Conservation (phyloP, 768 basidiomycete species). For the Arthromyces matolae region DNA sequence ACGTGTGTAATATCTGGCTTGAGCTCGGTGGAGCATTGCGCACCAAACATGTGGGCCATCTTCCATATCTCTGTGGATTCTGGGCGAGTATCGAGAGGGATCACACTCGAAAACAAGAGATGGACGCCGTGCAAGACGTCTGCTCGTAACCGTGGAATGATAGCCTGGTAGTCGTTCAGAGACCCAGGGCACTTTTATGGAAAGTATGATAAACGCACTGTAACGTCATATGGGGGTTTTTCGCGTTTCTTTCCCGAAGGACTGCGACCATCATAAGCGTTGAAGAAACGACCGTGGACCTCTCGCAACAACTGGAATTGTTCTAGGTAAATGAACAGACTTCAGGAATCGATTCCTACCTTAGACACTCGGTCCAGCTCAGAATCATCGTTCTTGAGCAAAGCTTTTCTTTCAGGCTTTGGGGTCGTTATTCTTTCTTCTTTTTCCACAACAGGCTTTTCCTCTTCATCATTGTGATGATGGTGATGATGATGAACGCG, state of each 20-base stretch:
- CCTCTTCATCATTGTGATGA: constrained; percentile 15
- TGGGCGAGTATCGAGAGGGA: constrained; percentile 81
- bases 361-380: constrained; percentile 78
- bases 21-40: constrained; percentile 70
- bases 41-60: constrained; percentile 85
- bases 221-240: constrained; percentile 61
- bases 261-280: constrained; percentile 52
- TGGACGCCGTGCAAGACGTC: constrained; percentile 75
- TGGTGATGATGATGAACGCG: constrained; percentile 23
- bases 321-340: not conserved
- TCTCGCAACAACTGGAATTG: constrained; percentile 66
- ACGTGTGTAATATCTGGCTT: constrained; percentile 76
- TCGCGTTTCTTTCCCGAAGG: constrained; percentile 23
- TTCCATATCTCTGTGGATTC: constrained; percentile 84
- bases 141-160: constrained; percentile 78
- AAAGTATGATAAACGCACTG: constrained; percentile 52
- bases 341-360: constrained; percentile 39
- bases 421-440: constrained; percentile 15
- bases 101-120: constrained; percentile 91
- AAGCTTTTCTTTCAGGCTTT: constrained; percentile 58
- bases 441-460: constrained; percentile 16
- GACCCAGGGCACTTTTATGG: too few species aligned
- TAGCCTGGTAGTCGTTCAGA: constrained; percentile 45
- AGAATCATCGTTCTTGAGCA: constrained; percentile 82
- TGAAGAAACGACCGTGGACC: constrained; percentile 76